Evolutionary conservation across 2,329 filamentous ascomycete species (phyloP).

Genomic region (Zymoseptoria brevis): DNA sequence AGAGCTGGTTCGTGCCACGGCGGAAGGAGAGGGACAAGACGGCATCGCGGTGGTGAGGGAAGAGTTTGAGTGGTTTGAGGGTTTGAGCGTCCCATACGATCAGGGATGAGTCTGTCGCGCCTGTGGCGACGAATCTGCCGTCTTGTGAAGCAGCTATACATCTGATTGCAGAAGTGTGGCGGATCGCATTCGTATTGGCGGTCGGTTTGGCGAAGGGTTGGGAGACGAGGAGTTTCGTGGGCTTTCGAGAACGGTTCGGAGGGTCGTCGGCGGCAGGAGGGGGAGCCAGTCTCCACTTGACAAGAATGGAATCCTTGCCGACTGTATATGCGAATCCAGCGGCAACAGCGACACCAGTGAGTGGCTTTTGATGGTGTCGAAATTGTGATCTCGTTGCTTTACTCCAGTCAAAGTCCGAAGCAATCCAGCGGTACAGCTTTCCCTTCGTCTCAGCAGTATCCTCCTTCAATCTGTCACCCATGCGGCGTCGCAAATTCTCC

Average conservation of each 20-base stretch:
- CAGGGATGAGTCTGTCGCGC: slow-evolving; percentile 73
- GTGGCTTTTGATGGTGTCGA: slow-evolving; percentile 65
- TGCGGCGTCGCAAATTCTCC: slow-evolving; percentile 66
- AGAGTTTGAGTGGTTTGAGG: slow-evolving; percentile 70
- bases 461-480: slow-evolving; percentile 69
- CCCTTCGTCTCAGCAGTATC: slow-evolving; percentile 90
- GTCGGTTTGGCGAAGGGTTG: slow-evolving; percentile 56
- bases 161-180: slow-evolving; percentile 74
- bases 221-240: slow-evolving; percentile 51
- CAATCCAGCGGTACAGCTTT: slow-evolving; percentile 74
- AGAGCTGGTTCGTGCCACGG: slow-evolving; percentile 67
- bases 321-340: slow-evolving; percentile 80
- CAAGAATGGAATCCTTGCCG: slow-evolving; percentile 73
- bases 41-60: slow-evolving; percentile 83
- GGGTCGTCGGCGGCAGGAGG: slow-evolving; percentile 6
- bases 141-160: slow-evolving; percentile 80
- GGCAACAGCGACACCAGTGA: slow-evolving; percentile 73
- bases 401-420: slow-evolving; percentile 61
- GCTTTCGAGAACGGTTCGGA: slow-evolving; percentile 34
- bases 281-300: slow-evolving; percentile 81
- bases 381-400: slow-evolving; percentile 63
- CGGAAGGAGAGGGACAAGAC: slow-evolving; percentile 81
- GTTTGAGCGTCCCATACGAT: slow-evolving; percentile 81
- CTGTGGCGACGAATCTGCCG: slow-evolving; percentile 84
- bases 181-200: slow-evolving; percentile 54